These are phyloP conservation scores for Kluyveromyces siamensis DNA, from an alignment of 805 yeast genomes.

Conservation along the genomic window DNA sequence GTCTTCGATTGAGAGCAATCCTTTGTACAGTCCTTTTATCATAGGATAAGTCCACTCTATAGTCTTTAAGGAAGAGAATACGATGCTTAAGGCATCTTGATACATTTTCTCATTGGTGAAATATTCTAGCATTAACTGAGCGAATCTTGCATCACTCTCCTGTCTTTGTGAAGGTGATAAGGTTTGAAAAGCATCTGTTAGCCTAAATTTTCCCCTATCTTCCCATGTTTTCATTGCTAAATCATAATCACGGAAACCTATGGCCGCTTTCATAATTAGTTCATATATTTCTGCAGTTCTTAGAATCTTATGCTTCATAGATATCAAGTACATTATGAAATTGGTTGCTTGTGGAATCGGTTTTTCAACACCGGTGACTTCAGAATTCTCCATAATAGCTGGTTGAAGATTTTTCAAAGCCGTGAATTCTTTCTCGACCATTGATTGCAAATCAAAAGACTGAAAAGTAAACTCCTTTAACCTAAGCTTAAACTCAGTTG, in stretches of 20 bases:
- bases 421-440: slow-evolving; percentile 1
- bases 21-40: slow-evolving; percentile 34
- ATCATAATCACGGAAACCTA: slow-evolving; percentile 39
- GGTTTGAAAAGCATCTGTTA: slow-evolving; percentile 40
- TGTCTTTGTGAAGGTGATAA: slow-evolving; percentile 39
- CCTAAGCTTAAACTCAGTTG: slow-evolving; percentile 19
- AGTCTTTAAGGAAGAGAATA: slow-evolving; percentile 55
- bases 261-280: slow-evolving; percentile 59
- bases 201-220: slow-evolving; percentile 70
- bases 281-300: slow-evolving; percentile 46
- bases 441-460: slow-evolving; percentile 14
- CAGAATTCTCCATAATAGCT: slow-evolving; percentile 10
- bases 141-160: slow-evolving; percentile 38
- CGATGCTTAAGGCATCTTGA: slow-evolving; percentile 62
- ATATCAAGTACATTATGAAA: slow-evolving; percentile 9
- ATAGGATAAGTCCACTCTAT: slow-evolving; percentile 58
- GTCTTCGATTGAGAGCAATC: slow-evolving; percentile 39
- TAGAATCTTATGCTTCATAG: slow-evolving; percentile 26
- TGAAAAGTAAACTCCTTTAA: slow-evolving; percentile 20
- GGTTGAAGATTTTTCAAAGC: not conserved
- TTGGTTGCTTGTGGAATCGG: slow-evolving; percentile 2
- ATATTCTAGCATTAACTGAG: slow-evolving; percentile 55
- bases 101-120: slow-evolving; percentile 46
- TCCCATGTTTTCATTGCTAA: slow-evolving; percentile 65
- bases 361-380: slow-evolving; percentile 10